phyloP scores from a whole-genome alignment of 192 early-diverging fungal species.

The Chytriomyces confervae region DNA sequence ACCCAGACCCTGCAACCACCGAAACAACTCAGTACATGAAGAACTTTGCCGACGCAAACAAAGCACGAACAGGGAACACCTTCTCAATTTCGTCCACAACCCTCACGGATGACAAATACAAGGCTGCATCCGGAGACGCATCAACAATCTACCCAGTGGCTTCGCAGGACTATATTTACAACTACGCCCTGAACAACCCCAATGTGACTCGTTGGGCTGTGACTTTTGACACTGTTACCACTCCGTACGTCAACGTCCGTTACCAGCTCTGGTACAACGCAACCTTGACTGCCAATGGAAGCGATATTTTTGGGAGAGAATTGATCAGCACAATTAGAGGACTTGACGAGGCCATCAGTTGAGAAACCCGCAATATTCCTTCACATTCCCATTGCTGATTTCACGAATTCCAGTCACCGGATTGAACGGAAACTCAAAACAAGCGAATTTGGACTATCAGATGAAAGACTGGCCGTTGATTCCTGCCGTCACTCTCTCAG shows the following conservation, averaged over 20 bases:
- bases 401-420: conserved; percentile 5
- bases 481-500: conserved; percentile 55
- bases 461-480: conserved; percentile 74
- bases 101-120: conserved; percentile 54
- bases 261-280: conserved; percentile 83
- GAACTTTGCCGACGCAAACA: conserved; percentile 31
- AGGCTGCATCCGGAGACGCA: conserved; percentile 55
- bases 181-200: conserved; percentile 69
- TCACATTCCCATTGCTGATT: conserved; percentile 14
- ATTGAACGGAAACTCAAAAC: conserved; percentile 23
- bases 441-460: conserved; percentile 53
- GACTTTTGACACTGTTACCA: conserved; percentile 41
- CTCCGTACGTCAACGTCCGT: conserved; percentile 60
- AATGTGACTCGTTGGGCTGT: conserved; percentile 71
- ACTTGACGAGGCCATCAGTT: conserved; percentile 74
- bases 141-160: conserved; percentile 55
- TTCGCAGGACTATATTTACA: conserved; percentile 66
- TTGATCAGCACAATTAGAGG: conserved; percentile 65
- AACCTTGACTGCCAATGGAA: conserved; percentile 58
- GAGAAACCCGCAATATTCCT: not conserved
- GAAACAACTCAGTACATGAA: conserved; percentile 35
- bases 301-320: conserved; percentile 68
- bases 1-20: conserved; percentile 16
- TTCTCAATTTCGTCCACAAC: conserved; percentile 48
- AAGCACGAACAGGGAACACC: conserved; percentile 16